Conservation (phyloP, 2,329 filamentous ascomycete genomes). For the Hypoxylon sp. region DNA sequence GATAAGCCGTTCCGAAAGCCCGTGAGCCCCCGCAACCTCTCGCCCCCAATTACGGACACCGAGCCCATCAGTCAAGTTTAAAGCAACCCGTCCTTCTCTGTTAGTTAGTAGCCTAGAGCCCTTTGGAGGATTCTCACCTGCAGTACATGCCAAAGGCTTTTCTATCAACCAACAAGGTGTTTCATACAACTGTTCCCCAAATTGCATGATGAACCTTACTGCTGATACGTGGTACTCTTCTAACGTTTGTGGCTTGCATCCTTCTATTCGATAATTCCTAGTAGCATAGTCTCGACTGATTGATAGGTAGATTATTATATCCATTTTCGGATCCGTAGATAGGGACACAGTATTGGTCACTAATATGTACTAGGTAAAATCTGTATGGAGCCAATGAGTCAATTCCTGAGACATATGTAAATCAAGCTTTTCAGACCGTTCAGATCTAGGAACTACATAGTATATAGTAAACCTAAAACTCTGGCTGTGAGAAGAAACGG, state of each 20-base stretch:
- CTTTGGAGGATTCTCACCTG: constrained; percentile 29
- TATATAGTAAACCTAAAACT: background rate
- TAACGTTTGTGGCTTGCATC: constrained; percentile 22
- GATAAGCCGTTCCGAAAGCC: background rate
- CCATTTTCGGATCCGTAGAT: constrained; percentile 12
- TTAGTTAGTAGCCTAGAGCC: background rate
- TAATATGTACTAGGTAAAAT: constrained; percentile 1
- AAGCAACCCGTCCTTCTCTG: background rate
- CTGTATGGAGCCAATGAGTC: constrained; percentile 1
- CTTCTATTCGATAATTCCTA: constrained; percentile 1
- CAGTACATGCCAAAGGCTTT: constrained; percentile 24
- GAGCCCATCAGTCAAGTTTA: constrained; percentile 13
- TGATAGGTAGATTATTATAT: constrained; percentile 20
- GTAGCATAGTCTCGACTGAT: constrained; percentile 16
- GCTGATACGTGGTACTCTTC: background rate
- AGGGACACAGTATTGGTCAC: constrained; percentile 13
- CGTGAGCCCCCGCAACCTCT: background rate
- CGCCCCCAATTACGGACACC: constrained; percentile 13
- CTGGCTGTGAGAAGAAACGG: background rate
- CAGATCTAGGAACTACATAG: background rate
- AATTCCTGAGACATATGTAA: constrained; percentile 13
- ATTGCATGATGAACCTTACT: background rate
- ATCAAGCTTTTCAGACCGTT: background rate
- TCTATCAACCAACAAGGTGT: constrained; percentile 17
- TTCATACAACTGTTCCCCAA: constrained; percentile 11